phyloP scores from a whole-genome alignment of 345 rosid species.

The Eucalyptus viminalis region DNA sequence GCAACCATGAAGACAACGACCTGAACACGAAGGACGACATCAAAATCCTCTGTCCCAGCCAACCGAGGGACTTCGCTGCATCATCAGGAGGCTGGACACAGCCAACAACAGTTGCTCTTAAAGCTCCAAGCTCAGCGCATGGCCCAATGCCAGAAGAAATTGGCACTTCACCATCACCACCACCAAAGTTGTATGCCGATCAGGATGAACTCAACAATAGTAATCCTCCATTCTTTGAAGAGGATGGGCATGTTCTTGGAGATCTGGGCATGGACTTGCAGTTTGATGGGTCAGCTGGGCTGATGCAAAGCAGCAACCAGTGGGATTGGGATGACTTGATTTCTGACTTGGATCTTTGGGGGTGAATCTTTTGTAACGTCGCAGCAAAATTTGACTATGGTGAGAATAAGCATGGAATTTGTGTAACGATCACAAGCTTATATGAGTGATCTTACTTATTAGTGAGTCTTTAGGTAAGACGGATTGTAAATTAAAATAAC shows the following conservation, averaged over 20 bases:
- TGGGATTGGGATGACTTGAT: constrained; percentile 14
- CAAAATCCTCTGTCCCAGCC: background rate
- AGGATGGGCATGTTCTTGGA: background rate
- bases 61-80: background rate
- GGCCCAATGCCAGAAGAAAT: background rate
- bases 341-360: constrained; percentile 10
- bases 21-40: background rate
- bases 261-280: background rate
- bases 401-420: background rate
- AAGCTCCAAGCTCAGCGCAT: background rate
- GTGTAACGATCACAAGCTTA: background rate
- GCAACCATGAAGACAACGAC: background rate
- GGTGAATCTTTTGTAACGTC: background rate
- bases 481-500: background rate
- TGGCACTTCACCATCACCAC: background rate
- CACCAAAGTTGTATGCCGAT: no score
- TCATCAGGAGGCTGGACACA: background rate
- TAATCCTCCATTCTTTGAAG: background rate
- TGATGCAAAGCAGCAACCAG: background rate
- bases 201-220: background rate
- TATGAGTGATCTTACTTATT: background rate
- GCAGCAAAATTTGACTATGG: background rate
- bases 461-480: background rate
- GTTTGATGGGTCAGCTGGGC: background rate
- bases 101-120: background rate